phyloP scores from a whole-genome alignment of 768 basidiomycete species.

The Leccinellum rugosiceps region DNA sequence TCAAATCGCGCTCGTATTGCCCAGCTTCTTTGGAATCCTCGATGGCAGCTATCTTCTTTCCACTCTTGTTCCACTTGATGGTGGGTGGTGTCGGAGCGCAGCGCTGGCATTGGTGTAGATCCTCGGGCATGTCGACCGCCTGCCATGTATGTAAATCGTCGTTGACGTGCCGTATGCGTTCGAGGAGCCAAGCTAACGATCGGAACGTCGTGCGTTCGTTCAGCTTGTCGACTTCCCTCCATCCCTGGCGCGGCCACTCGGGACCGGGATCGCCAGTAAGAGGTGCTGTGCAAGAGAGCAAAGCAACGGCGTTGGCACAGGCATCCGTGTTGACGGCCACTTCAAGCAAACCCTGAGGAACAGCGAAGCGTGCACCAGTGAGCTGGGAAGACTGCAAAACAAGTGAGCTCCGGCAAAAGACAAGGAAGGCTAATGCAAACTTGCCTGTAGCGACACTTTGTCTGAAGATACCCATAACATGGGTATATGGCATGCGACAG shows the following conservation, averaged over 20 bases:
- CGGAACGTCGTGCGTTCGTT: constrained; percentile 83
- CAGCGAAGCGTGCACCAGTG: constrained; percentile 59
- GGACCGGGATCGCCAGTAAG: constrained; percentile 65
- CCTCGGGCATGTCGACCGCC: constrained; percentile 40
- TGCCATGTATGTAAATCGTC: constrained; percentile 71
- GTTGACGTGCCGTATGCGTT: constrained; percentile 75
- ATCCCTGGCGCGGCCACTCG: constrained; percentile 74
- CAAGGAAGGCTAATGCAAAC: constrained; percentile 10
- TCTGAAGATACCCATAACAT: constrained; percentile 59
- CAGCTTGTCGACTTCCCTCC: constrained; percentile 82
- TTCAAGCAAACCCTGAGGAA: constrained; percentile 52
- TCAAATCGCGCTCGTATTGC: constrained; percentile 83
- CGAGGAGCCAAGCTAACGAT: constrained; percentile 81
- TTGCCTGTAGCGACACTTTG: constrained; percentile 53
- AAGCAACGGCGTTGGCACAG: constrained; percentile 72
- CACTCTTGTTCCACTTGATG: constrained; percentile 68
- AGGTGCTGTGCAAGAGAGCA: constrained; percentile 75
- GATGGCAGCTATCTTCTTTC: constrained; percentile 59
- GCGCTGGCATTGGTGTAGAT: constrained; percentile 60
- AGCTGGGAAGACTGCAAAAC: constrained; percentile 47
- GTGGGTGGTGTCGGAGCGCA: constrained; percentile 79
- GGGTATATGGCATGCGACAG: constrained; percentile 57
- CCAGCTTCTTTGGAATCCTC: constrained; percentile 88
- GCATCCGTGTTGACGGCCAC: constrained; percentile 55
- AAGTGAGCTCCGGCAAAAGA: constrained; percentile 1